Evolutionary conservation across 441 rosid species (phyloP), one percentile per base, ranked within the genome.

Genomic region (Capsella rubella): DNA sequence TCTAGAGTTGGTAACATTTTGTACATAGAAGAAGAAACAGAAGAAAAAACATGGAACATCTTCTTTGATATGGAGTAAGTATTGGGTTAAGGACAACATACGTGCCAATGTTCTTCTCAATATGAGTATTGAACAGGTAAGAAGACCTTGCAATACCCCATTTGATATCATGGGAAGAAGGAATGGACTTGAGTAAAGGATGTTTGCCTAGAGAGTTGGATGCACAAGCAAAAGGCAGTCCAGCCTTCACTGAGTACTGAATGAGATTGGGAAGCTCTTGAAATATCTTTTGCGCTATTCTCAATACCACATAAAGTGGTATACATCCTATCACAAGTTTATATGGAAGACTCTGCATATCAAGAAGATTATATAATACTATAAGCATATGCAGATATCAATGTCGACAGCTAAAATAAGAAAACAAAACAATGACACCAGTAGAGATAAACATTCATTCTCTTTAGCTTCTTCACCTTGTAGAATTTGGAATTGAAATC

Each of bases 91-190:
- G 68, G 29, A 84, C 97, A 21, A 84, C 99, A 84, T 87, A 95
- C 99, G 89, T 84, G 75, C 89, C 92, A 60, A 92, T 83, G 82
- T 95, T 92, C 83, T 87, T 87, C 89, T 95, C 98, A 43, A 95
- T 78, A 73, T 89, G 96, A 64, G 89, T 82, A 76, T 95, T 90
- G 91, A 95, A 92, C 54, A 95, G 76, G 82, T 92, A 95, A 40
- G 91, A 51, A 55, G 87, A 72, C 76, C 96, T 94, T 13, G 90
- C 69, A 57, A 92, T 57, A 81, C 72, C 89, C 96, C 96, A 92
- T 73, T 74, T 84, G 52, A 95, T 72, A 82, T 92, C 92, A 72
- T 81, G 73, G 76, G 92, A 64, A 18, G 96, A 84, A 81, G 97
- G 97, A 74, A 90, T 68, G 58, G 91, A 73, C 42, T 82, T 83